Evolutionary conservation across 805 yeast genomes (phyloP).

Genomic region (Kazachstania martiniae): DNA sequence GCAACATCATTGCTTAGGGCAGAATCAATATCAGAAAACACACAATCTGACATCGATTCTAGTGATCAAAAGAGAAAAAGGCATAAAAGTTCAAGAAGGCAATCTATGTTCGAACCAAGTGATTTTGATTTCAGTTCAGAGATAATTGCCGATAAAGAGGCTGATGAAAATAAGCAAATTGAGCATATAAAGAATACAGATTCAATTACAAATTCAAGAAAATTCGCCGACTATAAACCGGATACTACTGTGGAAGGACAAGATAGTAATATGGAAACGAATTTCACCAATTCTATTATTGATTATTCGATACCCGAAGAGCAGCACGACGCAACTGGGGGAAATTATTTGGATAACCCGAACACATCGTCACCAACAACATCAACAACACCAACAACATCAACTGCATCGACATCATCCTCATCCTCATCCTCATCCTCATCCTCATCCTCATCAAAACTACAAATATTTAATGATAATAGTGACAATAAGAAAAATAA

Average conservation of each 20-base stretch:
- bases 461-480: slow-evolving; percentile 18
- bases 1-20: not conserved
- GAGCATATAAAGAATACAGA: not conserved
- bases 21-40: not conserved
- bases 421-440: no score
- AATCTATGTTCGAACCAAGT: slow-evolving; percentile 30
- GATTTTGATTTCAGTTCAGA: slow-evolving; percentile 15
- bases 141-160: not conserved
- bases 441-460: slow-evolving; percentile 15
- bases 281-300: slow-evolving; percentile 22
- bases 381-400: no score
- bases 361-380: no score
- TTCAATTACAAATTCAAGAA: not conserved
- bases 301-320: slow-evolving; percentile 28
- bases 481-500: not conserved
- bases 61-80: slow-evolving; percentile 19
- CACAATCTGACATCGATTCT: not conserved
- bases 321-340: not conserved
- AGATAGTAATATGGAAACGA: not conserved
- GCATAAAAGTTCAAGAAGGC: slow-evolving; percentile 32
- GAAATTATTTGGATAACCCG: slow-evolving; percentile 3
- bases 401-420: no score
- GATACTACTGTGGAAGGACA: not conserved
- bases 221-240: slow-evolving; percentile 1
- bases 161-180: not conserved